Conservation (phyloP, 805 yeast genomes). For the Kurtzmaniella fragi region DNA sequence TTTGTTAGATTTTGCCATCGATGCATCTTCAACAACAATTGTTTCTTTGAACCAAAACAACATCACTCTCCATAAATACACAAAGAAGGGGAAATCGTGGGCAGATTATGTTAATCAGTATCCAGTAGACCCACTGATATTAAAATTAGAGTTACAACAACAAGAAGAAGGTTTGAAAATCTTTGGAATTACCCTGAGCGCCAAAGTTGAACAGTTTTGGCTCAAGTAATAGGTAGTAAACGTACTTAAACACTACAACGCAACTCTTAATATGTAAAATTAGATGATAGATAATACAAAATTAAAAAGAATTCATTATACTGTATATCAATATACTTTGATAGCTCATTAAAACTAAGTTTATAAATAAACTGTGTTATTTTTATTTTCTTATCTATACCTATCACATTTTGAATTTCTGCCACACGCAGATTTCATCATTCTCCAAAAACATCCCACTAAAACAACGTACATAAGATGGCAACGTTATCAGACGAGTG, state of each 20-base stretch:
- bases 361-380: no score
- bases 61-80: slow-evolving; percentile 28
- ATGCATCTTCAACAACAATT: slow-evolving; percentile 31
- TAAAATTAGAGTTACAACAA: no score
- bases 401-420: no score
- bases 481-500: slow-evolving; percentile 29
- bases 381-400: no score
- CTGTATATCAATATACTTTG: background rate
- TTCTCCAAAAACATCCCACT: background rate
- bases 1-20: slow-evolving; percentile 22
- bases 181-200: no score
- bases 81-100: slow-evolving; percentile 39
- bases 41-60: slow-evolving; percentile 15
- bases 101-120: slow-evolving; percentile 6
- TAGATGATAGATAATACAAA: background rate
- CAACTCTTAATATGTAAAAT: background rate
- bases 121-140: no score
- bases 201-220: no score
- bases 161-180: no score
- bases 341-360: no score
- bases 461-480: slow-evolving; percentile 4
- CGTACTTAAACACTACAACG: background rate
- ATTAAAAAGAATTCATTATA: no score
- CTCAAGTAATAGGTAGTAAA: no score
- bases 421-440: no score